Base-by-base conservation (phyloP, 768 basidiomycete genomes). In the Cystobasidium onofrii region DNA sequence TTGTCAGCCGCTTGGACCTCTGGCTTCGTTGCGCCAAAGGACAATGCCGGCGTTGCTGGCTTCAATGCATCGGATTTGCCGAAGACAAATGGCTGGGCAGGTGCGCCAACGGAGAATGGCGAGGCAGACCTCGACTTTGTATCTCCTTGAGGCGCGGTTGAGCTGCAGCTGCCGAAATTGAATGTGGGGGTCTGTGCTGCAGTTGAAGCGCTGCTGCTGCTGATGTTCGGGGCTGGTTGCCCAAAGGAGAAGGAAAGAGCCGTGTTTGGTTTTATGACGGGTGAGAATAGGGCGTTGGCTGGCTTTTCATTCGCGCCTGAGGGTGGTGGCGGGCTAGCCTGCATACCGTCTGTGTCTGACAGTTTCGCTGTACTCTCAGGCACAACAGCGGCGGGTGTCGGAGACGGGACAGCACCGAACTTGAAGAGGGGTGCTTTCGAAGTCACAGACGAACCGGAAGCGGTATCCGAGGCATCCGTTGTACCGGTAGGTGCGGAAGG, bases 41-140 rank as follows among this genome's bases (percentile, higher is more conserved):
- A 13, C 4, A 61, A 61, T 9, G 60, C 6, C 12, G 18, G 18
- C 20, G 25, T 39, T 3, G 60, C n/a, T 27, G 55, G 55, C 55
- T 33, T 39, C 23, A 23, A 15, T 33, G 60, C 13, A 13, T 17
- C 25, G 6, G 13, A 15, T 12, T 18, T 61, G 4, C 31, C 31
- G 27, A 39, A 39, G 4, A 23, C 31, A n/a, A 39, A 6, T 3
- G 60, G 60, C 15, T 61, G 31, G 2, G 60, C 60, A 17, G 60
- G 20, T 15, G 60, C 7, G 2, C 31, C 60, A 27, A 61, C 31
- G 27, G 60, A 61, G n/a, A 61, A 61, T 15, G 60, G 60, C 12
- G 60, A 61, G 31, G 60, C 36, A 61, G 60, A 39, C n/a, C 20
- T 61, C 15, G 60, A 33, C 60, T 33, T 61, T 27, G 60, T 61